Base-by-base conservation (phyloP, 2,329 filamentous ascomycete species). In the Xylaria sp. region DNA sequence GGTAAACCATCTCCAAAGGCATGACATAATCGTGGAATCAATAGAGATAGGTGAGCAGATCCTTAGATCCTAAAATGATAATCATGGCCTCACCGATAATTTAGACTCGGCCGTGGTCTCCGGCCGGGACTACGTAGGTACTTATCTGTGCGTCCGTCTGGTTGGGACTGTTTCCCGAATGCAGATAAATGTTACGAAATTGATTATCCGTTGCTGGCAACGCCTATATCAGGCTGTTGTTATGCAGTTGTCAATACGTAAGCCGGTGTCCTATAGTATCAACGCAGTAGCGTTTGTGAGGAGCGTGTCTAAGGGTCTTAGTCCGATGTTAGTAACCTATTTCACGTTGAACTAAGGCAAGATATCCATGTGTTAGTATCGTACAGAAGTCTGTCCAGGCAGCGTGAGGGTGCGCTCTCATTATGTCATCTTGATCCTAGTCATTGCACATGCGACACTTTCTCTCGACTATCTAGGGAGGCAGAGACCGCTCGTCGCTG, bases 361-460 rank as follows among this genome's bases (percentile, higher is more conserved):
- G 37, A 25, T 51, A 37, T 31, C 17, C 47, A 51, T 38, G 47
- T 37, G 35, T 21, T 37, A 37, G 28, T 31, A 31, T 31, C 28
- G 28, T 9, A 9, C 28, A 31, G 28, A 5, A 31, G 28, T 31
- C 5, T 5, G 28, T 31, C 5, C 28, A 31, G 19, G 31, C 19
- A 37, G 5, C 4, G n/a, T n/a, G 31, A 23, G 9, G 45, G 35
- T 35, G 14, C 17, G 25, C 53, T 47, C 35, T 25, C 58, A 57
- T 64, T 64, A 64, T 64, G 61, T 61, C 61, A 64, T 61, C 53
- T 37, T 17, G 4, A 47, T 50, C 54, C 33, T 19, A 31, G 42
- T 37, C 53, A 61, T 64, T 64, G 50, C 53, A 57, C 54, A 53
- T 55, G 51, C 51, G 49, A 51, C 57, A 53, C 35, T 25, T 38